phyloP scores from a whole-genome alignment of 2,329 filamentous ascomycete species.

The Myriosclerotinia curreyana region DNA sequence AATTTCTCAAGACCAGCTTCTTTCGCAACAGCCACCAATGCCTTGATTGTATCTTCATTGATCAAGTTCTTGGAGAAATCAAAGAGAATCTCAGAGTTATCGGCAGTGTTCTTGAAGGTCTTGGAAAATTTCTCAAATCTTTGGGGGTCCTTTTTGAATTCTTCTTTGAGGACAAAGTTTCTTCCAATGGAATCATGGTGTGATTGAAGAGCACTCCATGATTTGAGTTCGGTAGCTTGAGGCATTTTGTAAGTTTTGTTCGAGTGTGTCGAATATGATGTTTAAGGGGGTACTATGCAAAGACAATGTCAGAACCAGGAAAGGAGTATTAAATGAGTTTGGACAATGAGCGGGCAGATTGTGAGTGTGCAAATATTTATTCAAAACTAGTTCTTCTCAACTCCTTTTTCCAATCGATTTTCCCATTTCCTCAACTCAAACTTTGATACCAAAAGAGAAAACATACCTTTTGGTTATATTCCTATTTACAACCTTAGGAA shows the following conservation, averaged over 20 bases:
- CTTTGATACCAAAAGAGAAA: not conserved
- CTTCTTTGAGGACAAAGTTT: slow-evolving; percentile 87
- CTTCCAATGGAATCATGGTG: slow-evolving; percentile 85
- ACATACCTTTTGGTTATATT: not conserved
- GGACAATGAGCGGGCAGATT: not conserved
- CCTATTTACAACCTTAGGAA: too few species aligned
- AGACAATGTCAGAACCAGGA: not conserved
- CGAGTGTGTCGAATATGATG: not conserved
- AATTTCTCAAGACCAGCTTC: slow-evolving; percentile 90
- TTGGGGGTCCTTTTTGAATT: slow-evolving; percentile 81
- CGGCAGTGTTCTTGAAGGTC: slow-evolving; percentile 74
- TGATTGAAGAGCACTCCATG: slow-evolving; percentile 87
- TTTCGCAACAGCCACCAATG: slow-evolving; percentile 85
- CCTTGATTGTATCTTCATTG: slow-evolving; percentile 83
- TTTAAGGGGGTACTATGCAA: not conserved
- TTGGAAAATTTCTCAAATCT: slow-evolving; percentile 89
- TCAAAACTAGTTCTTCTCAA: not conserved
- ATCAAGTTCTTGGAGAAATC: slow-evolving; percentile 99
- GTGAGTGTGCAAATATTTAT: not conserved
- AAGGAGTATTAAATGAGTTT: not conserved
- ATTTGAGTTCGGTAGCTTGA: slow-evolving; percentile 79
- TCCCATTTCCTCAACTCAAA: too few species aligned
- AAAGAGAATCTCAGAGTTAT: slow-evolving; percentile 85
- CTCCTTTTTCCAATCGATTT: too few species aligned
- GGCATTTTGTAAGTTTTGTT: slow-evolving; percentile 53